Percentiles rank a stretch among this genome's conserved stretches.
Conservation (phyloP, 1,139 yeast species). For the Candida sp. region DNA sequence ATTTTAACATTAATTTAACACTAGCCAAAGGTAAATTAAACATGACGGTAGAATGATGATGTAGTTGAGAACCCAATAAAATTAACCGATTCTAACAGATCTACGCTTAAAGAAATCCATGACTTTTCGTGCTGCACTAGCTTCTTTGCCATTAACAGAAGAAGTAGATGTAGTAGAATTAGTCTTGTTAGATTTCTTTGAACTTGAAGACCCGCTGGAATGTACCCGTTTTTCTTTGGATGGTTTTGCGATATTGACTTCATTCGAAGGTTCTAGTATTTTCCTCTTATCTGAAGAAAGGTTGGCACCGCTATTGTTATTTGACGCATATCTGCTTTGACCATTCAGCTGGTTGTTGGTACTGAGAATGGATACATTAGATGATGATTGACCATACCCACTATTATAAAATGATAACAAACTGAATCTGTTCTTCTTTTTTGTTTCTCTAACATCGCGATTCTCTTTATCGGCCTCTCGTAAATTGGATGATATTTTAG, state of each 20-base stretch:
- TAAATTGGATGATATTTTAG: neutral
- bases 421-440: constrained; percentile 50
- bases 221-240: constrained; percentile 15
- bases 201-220: constrained; percentile 14
- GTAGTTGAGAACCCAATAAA: neutral
- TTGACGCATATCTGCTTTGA: constrained; percentile 6
- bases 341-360: constrained; percentile 4
- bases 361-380: constrained; percentile 11
- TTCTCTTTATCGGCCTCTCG: constrained; percentile 11
- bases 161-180: constrained; percentile 15
- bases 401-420: constrained; percentile 48
- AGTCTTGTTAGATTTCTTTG: constrained; percentile 10
- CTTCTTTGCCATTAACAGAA: constrained; percentile 39
- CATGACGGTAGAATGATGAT: neutral
- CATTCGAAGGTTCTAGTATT: constrained; percentile 41
- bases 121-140: constrained; percentile 73
- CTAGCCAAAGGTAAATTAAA: neutral
- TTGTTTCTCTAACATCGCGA: constrained; percentile 29
- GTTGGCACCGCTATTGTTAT: constrained; percentile 5
- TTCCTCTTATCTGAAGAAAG: constrained; percentile 19
- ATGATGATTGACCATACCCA: constrained; percentile 22
- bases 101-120: constrained; percentile 81
- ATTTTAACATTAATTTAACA: too few species aligned
- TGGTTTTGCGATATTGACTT: constrained; percentile 17
- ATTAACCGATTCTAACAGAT: constrained; percentile 45